Base-by-base conservation (phyloP, 2,329 filamentous ascomycete species). In the Cladobotryum protrusum region DNA sequence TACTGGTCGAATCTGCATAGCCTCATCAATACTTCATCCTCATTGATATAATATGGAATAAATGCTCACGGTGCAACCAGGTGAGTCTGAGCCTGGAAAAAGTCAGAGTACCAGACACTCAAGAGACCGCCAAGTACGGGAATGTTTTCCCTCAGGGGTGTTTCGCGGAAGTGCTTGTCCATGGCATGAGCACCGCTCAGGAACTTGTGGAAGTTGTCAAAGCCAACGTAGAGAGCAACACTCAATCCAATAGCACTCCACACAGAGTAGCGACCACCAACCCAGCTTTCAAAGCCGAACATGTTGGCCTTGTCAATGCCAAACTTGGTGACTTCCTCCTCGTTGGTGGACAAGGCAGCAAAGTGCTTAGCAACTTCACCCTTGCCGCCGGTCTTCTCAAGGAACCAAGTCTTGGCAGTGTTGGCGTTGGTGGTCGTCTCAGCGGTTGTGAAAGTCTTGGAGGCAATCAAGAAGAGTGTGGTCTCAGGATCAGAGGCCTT, bases 211-310 rank as follows among this genome's bases (percentile, higher is more conserved):
- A 97, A 99, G 81, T 96, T 96, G 68, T 97, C 91, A 70, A 79
- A 99, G 67, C 93, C 93, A 67, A 99, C 87, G 77, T 96, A 96
- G 58, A 99, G 79, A 60, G 86, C 86, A 51, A 99, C 91, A 56
- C 89, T 96, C 55, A 99, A 77, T 61, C 93, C 93, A 65, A 99
- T 99, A 69, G 93, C 93, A 60, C 90, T 96, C 93, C 93, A 99
- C 59, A 99, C 93, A 53, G 90, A 96, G 82, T 99, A 99, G 53
- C 93, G 87, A 51, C 93, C 93, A 68, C 93, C 93, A 47, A 97
- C 92, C 93, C 93, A 99, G 73, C 88, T 95, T 72, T 92, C 91
- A 68, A 99, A 99, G 62, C 90, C 91, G 66, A 99, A 99, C 93
- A 99, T 99, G 81, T 97, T 99, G 81, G 92, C 92, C 73, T 85